Conservation (phyloP, 2,329 filamentous ascomycete species). For the Trichothecium sympodiale region DNA sequence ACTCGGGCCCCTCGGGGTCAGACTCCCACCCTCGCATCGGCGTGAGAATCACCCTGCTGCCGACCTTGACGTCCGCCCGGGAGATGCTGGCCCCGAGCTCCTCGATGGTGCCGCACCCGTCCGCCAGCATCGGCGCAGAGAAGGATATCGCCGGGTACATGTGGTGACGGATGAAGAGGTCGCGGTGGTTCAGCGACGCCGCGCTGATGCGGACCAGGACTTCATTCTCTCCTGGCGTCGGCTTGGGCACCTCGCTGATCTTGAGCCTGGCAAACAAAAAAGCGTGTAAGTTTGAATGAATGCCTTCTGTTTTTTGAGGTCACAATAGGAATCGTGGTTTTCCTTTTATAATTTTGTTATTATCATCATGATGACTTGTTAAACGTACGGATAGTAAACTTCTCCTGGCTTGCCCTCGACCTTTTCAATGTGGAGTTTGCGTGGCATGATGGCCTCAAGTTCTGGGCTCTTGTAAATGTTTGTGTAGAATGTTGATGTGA, state of each 20-base stretch:
- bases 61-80: slow-evolving; percentile 25
- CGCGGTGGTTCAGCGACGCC: slow-evolving; percentile 85
- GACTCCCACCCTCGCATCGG: slow-evolving; percentile 70
- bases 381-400: slow-evolving; percentile 67
- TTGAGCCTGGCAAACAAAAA: slow-evolving; percentile 35
- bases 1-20: slow-evolving; percentile 63
- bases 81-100: slow-evolving; percentile 41
- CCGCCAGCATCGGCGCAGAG: slow-evolving; percentile 65
- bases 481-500: too few relatives aligned
- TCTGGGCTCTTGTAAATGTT: too few relatives aligned
- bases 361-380: neutral
- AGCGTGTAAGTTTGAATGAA: too few relatives aligned
- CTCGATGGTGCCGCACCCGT: slow-evolving; percentile 69
- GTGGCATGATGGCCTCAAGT: slow-evolving; percentile 37
- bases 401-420: slow-evolving; percentile 71
- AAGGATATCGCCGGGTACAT: slow-evolving; percentile 83
- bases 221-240: slow-evolving; percentile 53
- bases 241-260: slow-evolving; percentile 50
- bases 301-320: too few relatives aligned
- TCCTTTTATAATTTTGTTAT: neutral
- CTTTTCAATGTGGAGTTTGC: slow-evolving; percentile 52
- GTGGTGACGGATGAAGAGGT: slow-evolving; percentile 87
- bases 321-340: too few relatives aligned
- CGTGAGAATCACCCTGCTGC: slow-evolving; percentile 66
- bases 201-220: slow-evolving; percentile 67